These are phyloP conservation scores for Exserohilum turcica DNA, from an alignment of 2,329 filamentous ascomycete genomes.

Conservation along the genomic window DNA sequence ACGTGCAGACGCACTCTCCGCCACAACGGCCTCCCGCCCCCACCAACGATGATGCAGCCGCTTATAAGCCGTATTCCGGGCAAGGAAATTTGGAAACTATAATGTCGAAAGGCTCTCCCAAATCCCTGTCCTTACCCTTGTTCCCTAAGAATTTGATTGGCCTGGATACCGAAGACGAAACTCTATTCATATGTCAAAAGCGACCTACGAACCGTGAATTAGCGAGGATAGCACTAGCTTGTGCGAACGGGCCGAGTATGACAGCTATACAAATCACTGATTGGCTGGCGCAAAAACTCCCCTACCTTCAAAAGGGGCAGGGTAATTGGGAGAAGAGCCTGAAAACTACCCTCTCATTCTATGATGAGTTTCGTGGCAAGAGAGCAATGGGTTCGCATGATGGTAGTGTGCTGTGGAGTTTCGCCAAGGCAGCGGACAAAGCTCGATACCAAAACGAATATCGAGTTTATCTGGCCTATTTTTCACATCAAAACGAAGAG, in stretches of 20 bases:
- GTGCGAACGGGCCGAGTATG: slow-evolving; percentile 15
- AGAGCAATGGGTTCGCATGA: slow-evolving; percentile 1
- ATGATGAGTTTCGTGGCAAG: slow-evolving; percentile 15
- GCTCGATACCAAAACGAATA: slow-evolving; percentile 4
- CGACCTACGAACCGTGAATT: slow-evolving; percentile 11
- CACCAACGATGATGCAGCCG: not conserved
- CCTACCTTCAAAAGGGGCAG: slow-evolving; percentile 13
- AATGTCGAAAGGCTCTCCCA: not conserved
- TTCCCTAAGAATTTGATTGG: not conserved
- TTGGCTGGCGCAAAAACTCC: slow-evolving; percentile 19
- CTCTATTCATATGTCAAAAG: not conserved
- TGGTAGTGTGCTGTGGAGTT: slow-evolving; percentile 4
- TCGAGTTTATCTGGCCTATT: not conserved
- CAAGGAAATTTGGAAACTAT: not conserved
- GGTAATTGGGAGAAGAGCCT: slow-evolving; percentile 22
- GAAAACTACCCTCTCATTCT: slow-evolving; percentile 13
- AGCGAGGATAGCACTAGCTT: slow-evolving; percentile 20
- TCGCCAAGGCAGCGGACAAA: slow-evolving; percentile 6
- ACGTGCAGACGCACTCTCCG: not conserved
- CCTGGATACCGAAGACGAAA: not conserved
- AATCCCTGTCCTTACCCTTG: not conserved
- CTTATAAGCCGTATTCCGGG: too few relatives aligned
- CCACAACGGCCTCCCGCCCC: not conserved
- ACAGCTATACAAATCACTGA: slow-evolving; percentile 13
- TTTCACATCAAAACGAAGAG: not conserved